phyloP scores from a whole-genome alignment of 2,329 filamentous ascomycete species.

The Claviceps digitariae region DNA sequence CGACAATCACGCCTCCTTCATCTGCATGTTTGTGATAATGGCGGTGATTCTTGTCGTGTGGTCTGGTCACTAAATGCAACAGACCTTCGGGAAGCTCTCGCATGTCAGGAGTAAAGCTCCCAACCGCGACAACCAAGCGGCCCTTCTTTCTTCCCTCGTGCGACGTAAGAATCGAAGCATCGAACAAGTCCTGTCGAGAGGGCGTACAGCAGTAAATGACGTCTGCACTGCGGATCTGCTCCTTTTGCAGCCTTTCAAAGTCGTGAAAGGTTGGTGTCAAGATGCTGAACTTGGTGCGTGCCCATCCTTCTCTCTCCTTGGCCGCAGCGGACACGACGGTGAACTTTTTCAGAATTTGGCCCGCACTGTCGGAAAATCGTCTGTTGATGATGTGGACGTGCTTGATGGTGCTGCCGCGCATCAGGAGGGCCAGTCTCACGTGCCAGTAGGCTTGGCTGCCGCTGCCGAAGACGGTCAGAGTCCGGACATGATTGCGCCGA shows the following conservation, averaged over 20 bases:
- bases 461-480: conserved; percentile 71
- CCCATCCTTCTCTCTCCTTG: conserved; percentile 48
- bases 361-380: conserved; percentile 45
- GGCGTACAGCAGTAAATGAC: conserved; percentile 86
- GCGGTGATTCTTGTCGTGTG: conserved; percentile 29
- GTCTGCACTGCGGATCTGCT: conserved; percentile 58
- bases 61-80: conserved; percentile 45
- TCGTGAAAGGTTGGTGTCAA: conserved; percentile 60
- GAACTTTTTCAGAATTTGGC: conserved; percentile 35
- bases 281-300: conserved; percentile 51
- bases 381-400: conserved; percentile 76
- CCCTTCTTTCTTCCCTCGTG: conserved; percentile 57
- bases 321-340: conserved; percentile 26
- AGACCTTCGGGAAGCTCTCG: conserved; percentile 70
- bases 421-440: conserved; percentile 65
- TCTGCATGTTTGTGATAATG: conserved; percentile 55
- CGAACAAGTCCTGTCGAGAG: conserved; percentile 60
- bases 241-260: conserved; percentile 50
- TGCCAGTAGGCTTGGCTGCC: conserved; percentile 94
- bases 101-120: conserved; percentile 60
- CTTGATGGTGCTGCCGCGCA: conserved; percentile 57
- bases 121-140: conserved; percentile 58
- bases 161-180: conserved; percentile 56
- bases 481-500: conserved; percentile 56
- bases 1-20: conserved; percentile 54